Percentiles rank a stretch among this genome's conserved stretches.
phyloP scores from a whole-genome alignment of 805 yeast genomes.

The Cephaloascus albidus region DNA sequence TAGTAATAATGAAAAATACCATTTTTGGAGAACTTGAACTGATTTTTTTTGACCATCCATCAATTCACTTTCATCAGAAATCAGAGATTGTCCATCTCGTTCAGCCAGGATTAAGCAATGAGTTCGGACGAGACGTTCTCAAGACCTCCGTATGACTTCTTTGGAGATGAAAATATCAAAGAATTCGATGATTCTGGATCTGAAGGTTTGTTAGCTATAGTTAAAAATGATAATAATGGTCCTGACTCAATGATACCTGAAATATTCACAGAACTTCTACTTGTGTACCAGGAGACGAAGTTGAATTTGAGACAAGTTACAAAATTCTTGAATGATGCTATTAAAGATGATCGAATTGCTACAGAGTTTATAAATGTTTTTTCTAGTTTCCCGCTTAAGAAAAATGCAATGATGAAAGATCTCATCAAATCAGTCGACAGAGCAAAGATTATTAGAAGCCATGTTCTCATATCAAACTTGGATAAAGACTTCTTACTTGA shows the following conservation, averaged over 20 bases:
- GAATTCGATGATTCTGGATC: neutral
- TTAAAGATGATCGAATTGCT: neutral
- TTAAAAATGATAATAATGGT: neutral
- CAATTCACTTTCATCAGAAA: too few relatives aligned
- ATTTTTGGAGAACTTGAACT: too few relatives aligned
- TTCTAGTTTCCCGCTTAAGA: constrained; percentile 14
- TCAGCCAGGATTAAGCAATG: too few relatives aligned
- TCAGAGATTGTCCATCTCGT: too few relatives aligned
- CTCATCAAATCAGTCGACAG: neutral
- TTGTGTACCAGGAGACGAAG: constrained; percentile 14
- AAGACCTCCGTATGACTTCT: neutral
- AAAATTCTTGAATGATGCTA: neutral
- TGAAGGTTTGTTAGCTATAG: neutral
- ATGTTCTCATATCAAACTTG: constrained; percentile 7
- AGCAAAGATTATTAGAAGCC: neutral
- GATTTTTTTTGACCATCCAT: too few relatives aligned
- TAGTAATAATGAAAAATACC: too few relatives aligned
- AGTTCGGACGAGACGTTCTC: neutral
- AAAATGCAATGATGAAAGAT: constrained; percentile 2
- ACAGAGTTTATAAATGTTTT: constrained; percentile 11
- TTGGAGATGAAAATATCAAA: neutral
- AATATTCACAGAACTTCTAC: constrained; percentile 23
- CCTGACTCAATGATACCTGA: too few relatives aligned
- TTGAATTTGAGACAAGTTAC: constrained; percentile 5
- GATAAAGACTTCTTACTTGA: constrained; percentile 13